phyloP scores from a whole-genome alignment of 129 eudicot species.

The Helianthus tuberosus region DNA sequence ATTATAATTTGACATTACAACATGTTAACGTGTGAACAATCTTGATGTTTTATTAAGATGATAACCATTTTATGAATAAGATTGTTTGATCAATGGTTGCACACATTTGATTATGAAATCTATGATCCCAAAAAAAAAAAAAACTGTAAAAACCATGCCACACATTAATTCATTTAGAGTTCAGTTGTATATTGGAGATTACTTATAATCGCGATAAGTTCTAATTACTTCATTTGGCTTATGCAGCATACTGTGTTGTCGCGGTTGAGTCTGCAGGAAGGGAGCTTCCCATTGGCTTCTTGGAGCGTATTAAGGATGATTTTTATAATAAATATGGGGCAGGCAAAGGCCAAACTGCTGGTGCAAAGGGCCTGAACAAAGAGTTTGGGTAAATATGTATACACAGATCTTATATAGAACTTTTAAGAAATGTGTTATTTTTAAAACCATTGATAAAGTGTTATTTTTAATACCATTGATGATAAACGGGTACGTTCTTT shows the following conservation, averaged over 20 bases:
- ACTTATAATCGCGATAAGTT: not conserved
- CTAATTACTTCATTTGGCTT: conserved; percentile 1
- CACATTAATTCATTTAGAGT: not conserved
- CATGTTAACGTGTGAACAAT: not conserved
- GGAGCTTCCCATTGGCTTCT: conserved; percentile 72
- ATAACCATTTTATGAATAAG: not conserved
- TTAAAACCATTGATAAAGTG: too few relatives aligned
- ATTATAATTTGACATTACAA: not conserved
- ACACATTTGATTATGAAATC: not conserved
- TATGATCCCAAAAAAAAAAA: not conserved
- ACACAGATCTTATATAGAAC: not conserved
- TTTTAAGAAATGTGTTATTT: not conserved
- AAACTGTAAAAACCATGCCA: not conserved
- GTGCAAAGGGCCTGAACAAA: conserved; percentile 62
- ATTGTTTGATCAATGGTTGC: too few relatives aligned
- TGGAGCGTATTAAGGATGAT: conserved; percentile 82
- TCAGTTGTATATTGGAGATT: not conserved
- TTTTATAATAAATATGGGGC: conserved; percentile 63
- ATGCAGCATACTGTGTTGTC: conserved; percentile 77
- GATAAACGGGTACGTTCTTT: too few relatives aligned
- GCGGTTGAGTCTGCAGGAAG: conserved; percentile 80
- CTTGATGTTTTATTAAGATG: not conserved
- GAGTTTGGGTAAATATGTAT: conserved; percentile 60
- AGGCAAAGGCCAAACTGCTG: conserved; percentile 77
- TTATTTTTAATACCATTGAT: too few relatives aligned